Evolutionary conservation across 1,139 yeast genomes (phyloP), one percentile per base, ranked within the genome.

Genomic region (Pichiaceae sp.): DNA sequence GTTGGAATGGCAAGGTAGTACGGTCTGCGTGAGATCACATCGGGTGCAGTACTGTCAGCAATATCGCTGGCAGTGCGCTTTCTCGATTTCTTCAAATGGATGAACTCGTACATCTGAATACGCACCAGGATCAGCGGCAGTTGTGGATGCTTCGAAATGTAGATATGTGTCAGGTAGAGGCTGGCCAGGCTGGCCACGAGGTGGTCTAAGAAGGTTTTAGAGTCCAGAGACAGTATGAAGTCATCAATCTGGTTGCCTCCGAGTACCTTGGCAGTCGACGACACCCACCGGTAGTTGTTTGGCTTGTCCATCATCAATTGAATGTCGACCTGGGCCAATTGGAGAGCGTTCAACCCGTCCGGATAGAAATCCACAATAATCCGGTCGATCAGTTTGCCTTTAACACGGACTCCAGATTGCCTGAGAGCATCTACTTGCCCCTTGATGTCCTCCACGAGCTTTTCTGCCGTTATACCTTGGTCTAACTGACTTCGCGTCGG

Each of bases 261-360:
- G 3, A 65, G 52, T 43, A 72, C 69, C 41, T 60, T 57, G 0
- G 78, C 72, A 0, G 75, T 70, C 2, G 84, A 73, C 34, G 71
- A 70, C 3, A 68, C 61, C 89, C 94, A 83, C 18, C 56, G 56
- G 46, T 63, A 70, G 1, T 64, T 44, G 31, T 61, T 59, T 0
- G 84, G 78, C 34, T 69, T 66, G 46, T 78, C 80, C 4, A 80
- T 70, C 29, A 82, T 62, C 32, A 70, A 52, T 46, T 77, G 82
- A 40, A 82, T 72, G 48, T 84, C 94, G 7, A 82, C 59, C 45
- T 82, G 89, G 0, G 94, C 81, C 33, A 78, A 54, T 51, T 84
- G 95, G 16, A 75, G 63, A 5, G 82, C 56, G 47, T 78, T 82
- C 34, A 83, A 56, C 0, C 94, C 94, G 3, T 60, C 49, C 1